These are phyloP conservation scores for Eutypa lata DNA, from an alignment of 2,329 filamentous ascomycete genomes.

Conservation along the genomic window DNA sequence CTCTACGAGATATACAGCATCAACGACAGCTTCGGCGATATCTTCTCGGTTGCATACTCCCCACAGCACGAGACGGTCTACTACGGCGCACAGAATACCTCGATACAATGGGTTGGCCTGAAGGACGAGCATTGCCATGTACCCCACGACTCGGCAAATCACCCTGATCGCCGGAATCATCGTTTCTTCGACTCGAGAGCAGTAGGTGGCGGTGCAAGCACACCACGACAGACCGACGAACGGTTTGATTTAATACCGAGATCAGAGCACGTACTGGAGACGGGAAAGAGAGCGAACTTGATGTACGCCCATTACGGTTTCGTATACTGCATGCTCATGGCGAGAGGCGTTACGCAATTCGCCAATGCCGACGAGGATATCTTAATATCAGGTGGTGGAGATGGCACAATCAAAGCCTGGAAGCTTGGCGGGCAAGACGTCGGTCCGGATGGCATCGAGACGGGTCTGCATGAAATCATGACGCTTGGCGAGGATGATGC, in stretches of 20 bases:
- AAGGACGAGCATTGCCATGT: conserved; percentile 60
- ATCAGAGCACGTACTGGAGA: conserved; percentile 65
- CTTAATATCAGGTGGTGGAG: conserved; percentile 85
- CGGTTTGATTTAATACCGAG: conserved; percentile 53
- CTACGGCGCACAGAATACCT: conserved; percentile 89
- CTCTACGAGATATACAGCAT: conserved; percentile 89
- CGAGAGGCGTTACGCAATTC: conserved; percentile 64
- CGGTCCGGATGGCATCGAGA: conserved; percentile 50
- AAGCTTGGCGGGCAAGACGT: conserved; percentile 51
- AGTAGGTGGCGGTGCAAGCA: conserved; percentile 77
- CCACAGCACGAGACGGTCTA: conserved; percentile 77
- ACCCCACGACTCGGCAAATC: conserved; percentile 60
- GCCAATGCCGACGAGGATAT: conserved; percentile 74
- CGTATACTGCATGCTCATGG: conserved; percentile 92
- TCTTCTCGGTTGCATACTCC: conserved; percentile 94
- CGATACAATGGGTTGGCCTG: conserved; percentile 87
- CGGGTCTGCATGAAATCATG: conserved; percentile 68
- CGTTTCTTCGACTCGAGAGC: conserved; percentile 91
- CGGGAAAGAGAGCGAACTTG: conserved; percentile 73
- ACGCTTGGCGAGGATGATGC: conserved; percentile 59
- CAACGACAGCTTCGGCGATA: conserved; percentile 86
- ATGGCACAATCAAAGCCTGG: conserved; percentile 96
- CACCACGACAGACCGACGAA: conserved; percentile 66
- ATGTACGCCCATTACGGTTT: conserved; percentile 96
- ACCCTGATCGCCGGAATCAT: conserved; percentile 75